These are phyloP conservation scores for Myxozyma udenii DNA, from an alignment of 805 yeast species.

Conservation along the genomic window DNA sequence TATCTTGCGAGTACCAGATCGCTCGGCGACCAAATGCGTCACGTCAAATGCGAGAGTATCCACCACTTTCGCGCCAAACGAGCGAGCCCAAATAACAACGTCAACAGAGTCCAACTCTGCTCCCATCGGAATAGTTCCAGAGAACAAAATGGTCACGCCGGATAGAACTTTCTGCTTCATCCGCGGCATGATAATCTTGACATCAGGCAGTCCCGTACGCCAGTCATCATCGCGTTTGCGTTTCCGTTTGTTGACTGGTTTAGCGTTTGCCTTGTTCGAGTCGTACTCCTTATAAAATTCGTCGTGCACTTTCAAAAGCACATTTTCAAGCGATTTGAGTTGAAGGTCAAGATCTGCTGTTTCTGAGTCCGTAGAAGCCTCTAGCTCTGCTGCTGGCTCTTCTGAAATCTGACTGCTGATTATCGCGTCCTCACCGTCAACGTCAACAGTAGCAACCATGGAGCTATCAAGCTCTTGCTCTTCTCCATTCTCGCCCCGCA, in stretches of 20 bases:
- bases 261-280: background rate
- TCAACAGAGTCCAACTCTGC: slow-evolving; percentile 69
- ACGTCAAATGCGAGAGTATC: slow-evolving; percentile 66
- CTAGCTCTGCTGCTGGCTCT: slow-evolving; percentile 62
- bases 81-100: slow-evolving; percentile 85
- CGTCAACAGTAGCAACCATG: background rate
- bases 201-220: slow-evolving; percentile 48
- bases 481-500: slow-evolving; percentile 2
- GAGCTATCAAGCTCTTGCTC: slow-evolving; percentile 1
- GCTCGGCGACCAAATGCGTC: slow-evolving; percentile 78
- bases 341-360: slow-evolving; percentile 39
- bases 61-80: slow-evolving; percentile 85
- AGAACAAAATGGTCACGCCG: slow-evolving; percentile 69
- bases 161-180: slow-evolving; percentile 67
- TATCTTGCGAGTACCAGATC: slow-evolving; percentile 76
- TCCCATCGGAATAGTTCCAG: slow-evolving; percentile 90
- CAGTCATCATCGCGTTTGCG: slow-evolving; percentile 25
- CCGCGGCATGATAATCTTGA: slow-evolving; percentile 66
- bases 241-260: slow-evolving; percentile 18
- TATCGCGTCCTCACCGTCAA: background rate
- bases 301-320: slow-evolving; percentile 59
- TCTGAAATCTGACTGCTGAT: slow-evolving; percentile 44
- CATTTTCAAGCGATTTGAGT: slow-evolving; percentile 1
- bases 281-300: slow-evolving; percentile 54
- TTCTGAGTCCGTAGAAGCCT: slow-evolving; percentile 75